Conservation (phyloP, 352 stramenopile genomes). For the Phytopythium sindhum region DNA sequence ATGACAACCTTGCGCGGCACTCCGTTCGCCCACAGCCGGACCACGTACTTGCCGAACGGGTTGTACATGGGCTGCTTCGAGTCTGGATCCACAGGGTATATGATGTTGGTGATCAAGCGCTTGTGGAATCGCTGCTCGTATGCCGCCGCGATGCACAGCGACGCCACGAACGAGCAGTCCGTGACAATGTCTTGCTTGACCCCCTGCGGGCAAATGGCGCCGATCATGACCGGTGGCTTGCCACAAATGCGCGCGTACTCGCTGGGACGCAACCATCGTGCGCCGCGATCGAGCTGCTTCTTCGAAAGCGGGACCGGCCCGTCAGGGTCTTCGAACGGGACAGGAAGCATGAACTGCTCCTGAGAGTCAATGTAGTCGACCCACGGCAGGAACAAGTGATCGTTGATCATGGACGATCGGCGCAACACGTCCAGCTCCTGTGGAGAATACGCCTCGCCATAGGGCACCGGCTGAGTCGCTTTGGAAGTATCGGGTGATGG, state of each 20-base stretch:
- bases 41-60: conserved; percentile 94
- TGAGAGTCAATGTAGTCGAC: conserved; percentile 58
- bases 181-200: conserved; percentile 90
- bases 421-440: conserved; percentile 78
- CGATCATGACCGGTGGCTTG: conserved; percentile 63
- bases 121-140: conserved; percentile 92
- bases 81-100: conserved; percentile 89
- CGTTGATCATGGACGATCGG: conserved; percentile 82
- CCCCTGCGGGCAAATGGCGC: conserved; percentile 61
- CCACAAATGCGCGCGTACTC: conserved; percentile 52
- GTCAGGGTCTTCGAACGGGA: conserved; percentile 68
- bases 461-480: conserved; percentile 2
- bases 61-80: conserved; percentile 82
- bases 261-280: conserved; percentile 62
- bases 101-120: conserved; percentile 92
- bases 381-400: conserved; percentile 81
- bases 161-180: conserved; percentile 93
- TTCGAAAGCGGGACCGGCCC: conserved; percentile 59
- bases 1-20: conserved; percentile 92
- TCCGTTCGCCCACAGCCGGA: conserved; percentile 97
- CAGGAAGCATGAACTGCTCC: conserved; percentile 47
- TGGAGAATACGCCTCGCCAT: conserved; percentile 36
- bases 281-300: conserved; percentile 64
- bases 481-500: not conserved
- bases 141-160: conserved; percentile 88